These are phyloP conservation scores for Kodamaea derodonti DNA, from an alignment of 1,139 yeast species.

Conservation along the genomic window DNA sequence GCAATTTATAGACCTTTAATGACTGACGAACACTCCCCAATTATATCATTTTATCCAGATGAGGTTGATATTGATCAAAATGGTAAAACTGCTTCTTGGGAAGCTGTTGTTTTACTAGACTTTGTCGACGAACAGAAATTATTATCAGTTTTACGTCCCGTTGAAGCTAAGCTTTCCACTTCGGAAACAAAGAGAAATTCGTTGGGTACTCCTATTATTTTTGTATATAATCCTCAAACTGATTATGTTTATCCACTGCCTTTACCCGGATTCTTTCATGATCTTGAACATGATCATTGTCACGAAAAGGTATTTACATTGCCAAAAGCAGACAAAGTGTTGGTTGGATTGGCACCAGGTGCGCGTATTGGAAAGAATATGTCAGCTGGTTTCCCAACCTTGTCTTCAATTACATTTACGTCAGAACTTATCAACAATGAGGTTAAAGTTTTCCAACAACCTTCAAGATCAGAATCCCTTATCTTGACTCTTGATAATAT, in stretches of 20 bases:
- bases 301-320: constrained; percentile 53
- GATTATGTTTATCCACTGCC: constrained; percentile 72
- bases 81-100: constrained; percentile 97
- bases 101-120: constrained; percentile 91
- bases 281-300: constrained; percentile 76
- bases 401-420: constrained; percentile 63
- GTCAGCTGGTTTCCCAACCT: constrained; percentile 88
- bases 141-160: constrained; percentile 63
- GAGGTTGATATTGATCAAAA: constrained; percentile 88
- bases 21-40: constrained; percentile 88
- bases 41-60: constrained; percentile 84
- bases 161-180: constrained; percentile 55
- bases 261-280: constrained; percentile 71
- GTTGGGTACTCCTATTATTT: constrained; percentile 66
- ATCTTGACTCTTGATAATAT: constrained; percentile 57
- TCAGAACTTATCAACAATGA: constrained; percentile 51
- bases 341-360: constrained; percentile 60
- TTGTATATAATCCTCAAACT: constrained; percentile 73
- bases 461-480: constrained; percentile 80
- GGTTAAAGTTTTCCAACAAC: constrained; percentile 78
- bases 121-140: constrained; percentile 85
- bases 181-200: constrained; percentile 73
- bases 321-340: constrained; percentile 45
- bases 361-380: constrained; percentile 67
- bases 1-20: constrained; percentile 71